Conservation (phyloP, 2,329 filamentous ascomycete species). For the Colletotrichum musicola region DNA sequence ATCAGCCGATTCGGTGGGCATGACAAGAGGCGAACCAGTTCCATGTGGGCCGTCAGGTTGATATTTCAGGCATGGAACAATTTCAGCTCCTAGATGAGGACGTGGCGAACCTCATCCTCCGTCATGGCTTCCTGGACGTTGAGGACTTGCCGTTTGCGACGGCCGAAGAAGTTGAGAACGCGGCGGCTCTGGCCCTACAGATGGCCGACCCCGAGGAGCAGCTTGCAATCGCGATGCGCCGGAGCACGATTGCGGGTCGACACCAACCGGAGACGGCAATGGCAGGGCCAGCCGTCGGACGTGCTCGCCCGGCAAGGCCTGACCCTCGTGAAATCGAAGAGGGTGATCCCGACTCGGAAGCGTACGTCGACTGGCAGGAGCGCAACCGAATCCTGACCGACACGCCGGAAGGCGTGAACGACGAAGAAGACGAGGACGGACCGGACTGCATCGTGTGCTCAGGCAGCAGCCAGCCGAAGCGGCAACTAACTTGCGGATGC, state of each 20-base stretch:
- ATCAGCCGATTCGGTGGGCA: background rate
- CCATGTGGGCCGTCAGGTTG: background rate
- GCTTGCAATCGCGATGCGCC: slow-evolving; percentile 26
- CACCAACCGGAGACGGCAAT: background rate
- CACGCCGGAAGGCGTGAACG: slow-evolving; percentile 3
- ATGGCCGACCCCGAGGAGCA: slow-evolving; percentile 20
- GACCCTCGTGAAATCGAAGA: background rate
- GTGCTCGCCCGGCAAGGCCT: background rate
- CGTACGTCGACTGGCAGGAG: slow-evolving; percentile 27
- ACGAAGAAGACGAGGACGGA: background rate
- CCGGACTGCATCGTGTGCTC: slow-evolving; percentile 29
- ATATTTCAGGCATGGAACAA: slow-evolving; percentile 27
- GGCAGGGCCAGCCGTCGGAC: background rate
- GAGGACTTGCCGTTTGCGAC: slow-evolving; percentile 7
- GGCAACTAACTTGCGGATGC: slow-evolving; percentile 36
- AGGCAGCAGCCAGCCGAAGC: slow-evolving; percentile 2
- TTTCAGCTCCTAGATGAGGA: slow-evolving; percentile 34
- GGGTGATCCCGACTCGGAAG: background rate
- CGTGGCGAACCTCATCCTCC: slow-evolving; percentile 25
- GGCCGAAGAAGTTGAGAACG: slow-evolving; percentile 18
- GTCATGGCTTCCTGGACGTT: slow-evolving; percentile 26
- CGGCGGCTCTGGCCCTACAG: slow-evolving; percentile 22
- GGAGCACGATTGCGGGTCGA: background rate
- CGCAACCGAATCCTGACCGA: slow-evolving; percentile 31
- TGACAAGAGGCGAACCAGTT: background rate